Conservation (phyloP, 148 eudicot species). For the Polygonum aviculare region DNA sequence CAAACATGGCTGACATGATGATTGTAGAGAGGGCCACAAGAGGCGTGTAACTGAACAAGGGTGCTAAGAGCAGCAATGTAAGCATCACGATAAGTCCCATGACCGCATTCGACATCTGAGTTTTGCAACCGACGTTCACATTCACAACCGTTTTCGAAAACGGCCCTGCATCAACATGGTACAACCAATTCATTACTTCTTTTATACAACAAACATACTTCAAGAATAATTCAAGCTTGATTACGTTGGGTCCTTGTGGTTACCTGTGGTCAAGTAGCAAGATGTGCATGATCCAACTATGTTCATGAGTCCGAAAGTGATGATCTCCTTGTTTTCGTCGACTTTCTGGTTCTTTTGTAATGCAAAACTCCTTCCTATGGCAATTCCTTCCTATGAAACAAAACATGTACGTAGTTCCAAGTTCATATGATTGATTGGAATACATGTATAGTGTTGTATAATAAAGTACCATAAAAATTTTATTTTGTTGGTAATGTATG, state of each 20-base stretch:
- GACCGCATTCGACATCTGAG: constrained; percentile 68
- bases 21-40: constrained; percentile 84
- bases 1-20: constrained; percentile 81
- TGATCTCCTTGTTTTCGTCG: constrained; percentile 95
- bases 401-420: no score
- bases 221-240: no score
- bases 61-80: constrained; percentile 68
- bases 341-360: constrained; percentile 51
- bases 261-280: constrained; percentile 89
- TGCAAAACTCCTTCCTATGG: constrained; percentile 86
- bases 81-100: constrained; percentile 62
- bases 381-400: constrained; percentile 67
- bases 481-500: background rate
- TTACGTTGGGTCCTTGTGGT: background rate
- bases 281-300: constrained; percentile 81
- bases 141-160: constrained; percentile 92
- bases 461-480: no score
- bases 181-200: background rate
- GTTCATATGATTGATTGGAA: no score
- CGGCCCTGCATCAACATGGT: constrained; percentile 45
- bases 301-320: constrained; percentile 91
- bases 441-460: no score
- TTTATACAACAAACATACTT: no score
- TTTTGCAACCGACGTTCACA: constrained; percentile 64
- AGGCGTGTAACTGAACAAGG: constrained; percentile 79